phyloP scores from a whole-genome alignment of 2,329 filamentous ascomycete genomes.

The Davidsoniella virescens region DNA sequence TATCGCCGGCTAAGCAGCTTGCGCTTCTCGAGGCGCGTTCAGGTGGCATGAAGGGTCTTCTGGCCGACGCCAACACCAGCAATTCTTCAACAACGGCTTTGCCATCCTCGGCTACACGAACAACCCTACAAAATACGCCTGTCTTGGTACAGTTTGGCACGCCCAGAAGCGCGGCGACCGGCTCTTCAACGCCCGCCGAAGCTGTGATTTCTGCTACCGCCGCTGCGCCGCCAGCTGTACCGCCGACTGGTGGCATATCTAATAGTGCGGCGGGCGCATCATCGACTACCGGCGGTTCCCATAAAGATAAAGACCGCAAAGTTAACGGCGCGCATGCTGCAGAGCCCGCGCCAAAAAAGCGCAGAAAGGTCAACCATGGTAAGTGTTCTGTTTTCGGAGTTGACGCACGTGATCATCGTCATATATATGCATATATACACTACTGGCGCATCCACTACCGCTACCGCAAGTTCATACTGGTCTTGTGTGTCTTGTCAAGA shows the following conservation, averaged over 20 bases:
- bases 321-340: not conserved
- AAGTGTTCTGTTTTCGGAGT: constrained; percentile 22
- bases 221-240: not conserved
- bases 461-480: too few relatives aligned
- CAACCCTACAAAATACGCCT: too few relatives aligned
- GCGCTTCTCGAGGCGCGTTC: too few relatives aligned
- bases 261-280: not conserved
- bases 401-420: too few relatives aligned
- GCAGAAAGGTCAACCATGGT: constrained; percentile 84
- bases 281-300: not conserved
- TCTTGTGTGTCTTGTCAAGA: constrained; percentile 1
- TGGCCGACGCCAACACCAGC: not conserved
- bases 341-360: constrained; percentile 46
- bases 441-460: too few relatives aligned
- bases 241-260: not conserved
- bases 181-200: not conserved
- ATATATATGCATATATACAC: too few relatives aligned
- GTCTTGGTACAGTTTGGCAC: too few relatives aligned
- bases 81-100: not conserved
- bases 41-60: not conserved
- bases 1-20: too few relatives aligned
- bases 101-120: too few relatives aligned
- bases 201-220: not conserved
- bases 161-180: not conserved
- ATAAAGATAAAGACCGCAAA: constrained; percentile 7